Conservation (phyloP, 495 filamentous ascomycete species). For the Xylona heveae region DNA sequence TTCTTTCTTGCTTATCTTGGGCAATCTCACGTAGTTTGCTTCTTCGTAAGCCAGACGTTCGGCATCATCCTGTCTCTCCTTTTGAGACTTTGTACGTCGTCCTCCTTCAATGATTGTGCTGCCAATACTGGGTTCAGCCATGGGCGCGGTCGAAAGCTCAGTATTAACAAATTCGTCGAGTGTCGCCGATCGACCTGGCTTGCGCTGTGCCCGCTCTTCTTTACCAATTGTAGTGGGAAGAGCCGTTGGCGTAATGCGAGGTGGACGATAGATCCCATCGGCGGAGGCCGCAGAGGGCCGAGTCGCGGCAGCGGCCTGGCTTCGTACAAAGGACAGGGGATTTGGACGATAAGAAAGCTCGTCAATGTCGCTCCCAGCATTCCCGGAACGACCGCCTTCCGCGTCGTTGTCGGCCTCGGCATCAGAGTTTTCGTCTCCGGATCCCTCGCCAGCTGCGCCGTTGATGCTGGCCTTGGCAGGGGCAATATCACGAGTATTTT, state of each 20-base stretch:
- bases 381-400: background rate
- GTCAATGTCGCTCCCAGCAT: conserved; percentile 11
- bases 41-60: conserved; percentile 69
- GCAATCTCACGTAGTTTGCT: conserved; percentile 64
- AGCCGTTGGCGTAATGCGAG: conserved; percentile 56
- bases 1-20: conserved; percentile 64
- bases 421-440: conserved; percentile 7
- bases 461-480: conserved; percentile 10
- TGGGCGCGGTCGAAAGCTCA: conserved; percentile 56
- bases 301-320: conserved; percentile 10
- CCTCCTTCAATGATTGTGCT: conserved; percentile 56
- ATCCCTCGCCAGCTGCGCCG: conserved; percentile 3
- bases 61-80: conserved; percentile 45
- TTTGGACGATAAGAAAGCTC: conserved; percentile 50
- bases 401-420: conserved; percentile 18
- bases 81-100: conserved; percentile 45
- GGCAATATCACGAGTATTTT: conserved; percentile 11
- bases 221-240: conserved; percentile 34
- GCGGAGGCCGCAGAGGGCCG: conserved; percentile 16
- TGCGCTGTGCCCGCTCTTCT: conserved; percentile 18
- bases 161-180: conserved; percentile 71
- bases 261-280: conserved; percentile 60
- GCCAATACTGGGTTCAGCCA: conserved; percentile 66
- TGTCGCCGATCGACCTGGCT: conserved; percentile 41
- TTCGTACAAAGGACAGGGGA: conserved; percentile 33